Percentiles rank a stretch among this genome's conserved stretches.
Evolutionary conservation across 805 yeast species (phyloP).

Genomic region (Metschnikowia cubensis): DNA sequence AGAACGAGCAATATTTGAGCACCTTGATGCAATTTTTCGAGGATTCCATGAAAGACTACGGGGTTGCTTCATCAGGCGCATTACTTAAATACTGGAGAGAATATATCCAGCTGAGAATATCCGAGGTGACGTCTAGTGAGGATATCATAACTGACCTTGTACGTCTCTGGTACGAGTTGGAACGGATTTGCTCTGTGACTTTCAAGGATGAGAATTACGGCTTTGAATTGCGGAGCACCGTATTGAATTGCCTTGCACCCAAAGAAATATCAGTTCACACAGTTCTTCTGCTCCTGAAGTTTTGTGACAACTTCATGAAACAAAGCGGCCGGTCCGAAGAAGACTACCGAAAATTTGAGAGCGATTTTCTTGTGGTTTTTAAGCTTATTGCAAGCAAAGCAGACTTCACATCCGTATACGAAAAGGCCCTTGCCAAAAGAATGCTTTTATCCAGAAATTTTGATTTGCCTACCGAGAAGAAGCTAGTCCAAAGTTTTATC

Average conservation of each 20-base stretch:
- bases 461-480: conserved; percentile 19
- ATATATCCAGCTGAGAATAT: neutral
- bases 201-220: conserved; percentile 21
- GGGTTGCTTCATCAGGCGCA: conserved; percentile 18
- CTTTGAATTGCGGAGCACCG: conserved; percentile 30
- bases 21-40: conserved; percentile 16
- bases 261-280: conserved; percentile 15
- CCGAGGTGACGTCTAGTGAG: neutral
- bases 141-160: conserved; percentile 14
- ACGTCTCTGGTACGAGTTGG: conserved; percentile 13
- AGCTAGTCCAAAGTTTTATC: conserved; percentile 23
- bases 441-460: conserved; percentile 25
- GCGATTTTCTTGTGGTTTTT: conserved; percentile 26
- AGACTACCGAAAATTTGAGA: conserved; percentile 16
- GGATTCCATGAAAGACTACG: conserved; percentile 17
- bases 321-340: conserved; percentile 10
- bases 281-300: conserved; percentile 26
- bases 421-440: conserved; percentile 35
- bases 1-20: neutral
- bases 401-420: conserved; percentile 29
- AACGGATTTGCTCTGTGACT: conserved; percentile 6
- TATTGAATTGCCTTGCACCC: conserved; percentile 18
- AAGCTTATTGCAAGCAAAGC: conserved; percentile 31
- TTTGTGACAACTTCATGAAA: conserved; percentile 30
- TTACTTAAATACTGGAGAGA: conserved; percentile 28